Evolutionary conservation across 768 basidiomycete genomes (phyloP), one percentile per base, ranked within the genome.

Genomic region (Suillus weaverae): DNA sequence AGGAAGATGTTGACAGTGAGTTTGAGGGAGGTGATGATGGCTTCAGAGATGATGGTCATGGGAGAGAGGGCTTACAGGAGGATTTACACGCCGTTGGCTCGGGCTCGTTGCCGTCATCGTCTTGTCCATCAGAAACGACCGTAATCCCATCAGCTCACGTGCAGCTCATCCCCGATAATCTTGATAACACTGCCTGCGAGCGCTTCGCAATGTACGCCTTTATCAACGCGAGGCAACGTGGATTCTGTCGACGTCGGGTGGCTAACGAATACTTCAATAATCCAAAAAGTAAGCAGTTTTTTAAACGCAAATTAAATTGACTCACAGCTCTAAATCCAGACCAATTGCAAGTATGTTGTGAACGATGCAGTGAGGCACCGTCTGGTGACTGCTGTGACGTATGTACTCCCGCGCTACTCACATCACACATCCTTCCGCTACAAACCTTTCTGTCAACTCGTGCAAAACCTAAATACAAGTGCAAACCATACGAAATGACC

Each of bases 341-440:
- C 38, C 38, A 38, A 38, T 26, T 26, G 38, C 38, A 26, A 38
- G 38, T 13, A 38, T 57, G 56, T 57, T 57, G 56, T 32, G 22
- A 36, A 35, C 10, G 56, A n/a, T 57, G 56, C 35, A 57, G 56
- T n/a, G 56, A 26, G 35, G 35, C 22, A 36, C 26, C 20, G 22
- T 57, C 56, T 26, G 26, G 35, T n/a, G 22, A n/a, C 20, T 57
- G 56, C 35, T 57, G 56, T 57, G 56, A 57, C 56, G 22, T 36
- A n/a, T 57, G 56, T 36, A 30, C 22, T 22, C 35, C 56, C 10
- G 22, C 35, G 8, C 20, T 57, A 57, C 35, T 57, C 35, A n/a
- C 35, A 32, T 35, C 26, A n/a, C 56, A 30, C 56, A 10, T 57
- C 35, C 56, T n/a, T 26, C 38, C 38, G 9, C 38, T 38, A 13